Conservation (phyloP, 768 basidiomycete species). For the Podaxis carcinomalis region DNA sequence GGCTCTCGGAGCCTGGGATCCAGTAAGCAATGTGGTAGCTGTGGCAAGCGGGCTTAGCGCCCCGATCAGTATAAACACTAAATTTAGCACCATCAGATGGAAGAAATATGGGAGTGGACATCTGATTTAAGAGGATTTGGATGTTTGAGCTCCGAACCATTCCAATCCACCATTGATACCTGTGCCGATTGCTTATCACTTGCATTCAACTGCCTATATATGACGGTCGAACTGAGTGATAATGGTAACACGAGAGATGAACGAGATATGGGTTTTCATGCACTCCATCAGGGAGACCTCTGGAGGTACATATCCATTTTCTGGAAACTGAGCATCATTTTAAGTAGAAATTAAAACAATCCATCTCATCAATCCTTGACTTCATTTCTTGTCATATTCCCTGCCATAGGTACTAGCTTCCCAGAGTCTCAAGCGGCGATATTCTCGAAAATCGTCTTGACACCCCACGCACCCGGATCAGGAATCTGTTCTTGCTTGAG, state of each 20-base stretch:
- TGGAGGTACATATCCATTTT: not conserved
- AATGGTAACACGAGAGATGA: not conserved
- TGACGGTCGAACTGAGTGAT: not conserved
- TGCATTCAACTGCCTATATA: not conserved
- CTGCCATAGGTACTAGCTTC: not conserved
- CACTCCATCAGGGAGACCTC: not conserved
- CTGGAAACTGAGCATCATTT: not conserved
- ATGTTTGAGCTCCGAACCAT: not conserved
- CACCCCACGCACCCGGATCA: slow-evolving; percentile 93
- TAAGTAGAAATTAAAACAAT: not conserved
- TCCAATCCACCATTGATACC: not conserved
- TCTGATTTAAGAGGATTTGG: not conserved
- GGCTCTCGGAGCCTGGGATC: not conserved
- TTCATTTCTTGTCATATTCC: not conserved
- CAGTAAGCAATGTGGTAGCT: not conserved
- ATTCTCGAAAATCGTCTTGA: slow-evolving; percentile 67
- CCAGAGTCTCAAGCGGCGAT: slow-evolving; percentile 22
- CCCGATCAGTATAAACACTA: not conserved
- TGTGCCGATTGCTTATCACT: not conserved
- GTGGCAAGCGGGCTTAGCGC: not conserved
- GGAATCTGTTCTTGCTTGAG: slow-evolving; percentile 60
- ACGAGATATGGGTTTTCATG: not conserved
- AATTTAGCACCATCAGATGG: not conserved
- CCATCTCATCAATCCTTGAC: not conserved
- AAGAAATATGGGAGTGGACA: not conserved